These are phyloP conservation scores for Colletotrichum tabaci DNA, from an alignment of 2,329 filamentous ascomycete species.

Conservation along the genomic window DNA sequence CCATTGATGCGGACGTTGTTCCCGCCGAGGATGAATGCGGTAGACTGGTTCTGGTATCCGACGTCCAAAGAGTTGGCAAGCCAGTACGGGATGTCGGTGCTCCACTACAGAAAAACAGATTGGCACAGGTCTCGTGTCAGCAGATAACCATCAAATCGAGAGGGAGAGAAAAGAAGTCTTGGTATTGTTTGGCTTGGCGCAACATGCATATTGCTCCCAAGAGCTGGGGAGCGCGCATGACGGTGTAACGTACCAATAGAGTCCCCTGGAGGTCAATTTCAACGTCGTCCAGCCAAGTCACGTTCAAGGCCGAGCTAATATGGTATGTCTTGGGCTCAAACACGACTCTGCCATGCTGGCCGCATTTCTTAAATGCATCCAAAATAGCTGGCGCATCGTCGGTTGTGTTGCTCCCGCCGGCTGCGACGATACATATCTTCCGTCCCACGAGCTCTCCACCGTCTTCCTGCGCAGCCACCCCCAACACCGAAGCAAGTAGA, in stretches of 20 bases:
- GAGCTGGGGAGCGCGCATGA: slow-evolving; percentile 2
- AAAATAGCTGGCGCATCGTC: slow-evolving; percentile 52
- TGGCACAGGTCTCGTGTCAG: not conserved
- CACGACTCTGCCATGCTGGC: slow-evolving; percentile 48
- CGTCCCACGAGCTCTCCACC: not conserved
- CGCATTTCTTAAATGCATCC: slow-evolving; percentile 51
- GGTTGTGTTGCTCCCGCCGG: slow-evolving; percentile 43
- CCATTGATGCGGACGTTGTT: slow-evolving; percentile 61
- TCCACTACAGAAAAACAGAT: slow-evolving; percentile 46
- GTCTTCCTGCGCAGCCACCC: not conserved
- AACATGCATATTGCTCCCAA: not conserved
- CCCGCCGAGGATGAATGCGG: slow-evolving; percentile 64
- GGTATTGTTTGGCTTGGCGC: slow-evolving; percentile 10
- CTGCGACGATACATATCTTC: slow-evolving; percentile 49
- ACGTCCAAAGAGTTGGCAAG: slow-evolving; percentile 58
- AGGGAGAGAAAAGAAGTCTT: not conserved
- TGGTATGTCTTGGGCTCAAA: slow-evolving; percentile 52
- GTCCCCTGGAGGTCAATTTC: slow-evolving; percentile 28
- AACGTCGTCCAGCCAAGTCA: slow-evolving; percentile 24
- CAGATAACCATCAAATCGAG: not conserved
- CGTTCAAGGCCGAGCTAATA: slow-evolving; percentile 44
- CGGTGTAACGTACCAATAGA: not conserved
- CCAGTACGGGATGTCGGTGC: slow-evolving; percentile 61
- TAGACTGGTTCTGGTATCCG: slow-evolving; percentile 63
- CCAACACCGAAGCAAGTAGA: not conserved